Percentiles rank a stretch among this genome's conserved stretches.
Evolutionary conservation across 768 basidiomycete genomes (phyloP).

Genomic region (Pleurotus pulmonarius): DNA sequence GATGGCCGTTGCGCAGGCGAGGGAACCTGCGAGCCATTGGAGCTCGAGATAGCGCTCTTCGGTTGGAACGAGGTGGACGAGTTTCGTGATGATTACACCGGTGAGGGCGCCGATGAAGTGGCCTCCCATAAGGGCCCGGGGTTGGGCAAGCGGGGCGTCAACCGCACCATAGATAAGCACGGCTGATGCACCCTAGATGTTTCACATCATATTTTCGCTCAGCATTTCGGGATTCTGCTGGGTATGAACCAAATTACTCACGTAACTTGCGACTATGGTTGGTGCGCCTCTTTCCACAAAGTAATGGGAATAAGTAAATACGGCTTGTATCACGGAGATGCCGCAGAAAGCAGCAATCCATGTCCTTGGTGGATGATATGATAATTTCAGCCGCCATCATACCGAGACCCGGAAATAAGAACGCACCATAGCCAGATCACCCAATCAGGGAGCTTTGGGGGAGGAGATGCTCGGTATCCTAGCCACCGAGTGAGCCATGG

Average conservation of each 20-base stretch:
- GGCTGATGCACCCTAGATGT: slow-evolving; percentile 47
- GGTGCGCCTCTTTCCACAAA: slow-evolving; percentile 44
- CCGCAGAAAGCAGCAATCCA: slow-evolving; percentile 50
- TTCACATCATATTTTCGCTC: too few relatives aligned
- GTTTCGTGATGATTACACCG: slow-evolving; percentile 48
- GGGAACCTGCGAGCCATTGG: slow-evolving; percentile 44
- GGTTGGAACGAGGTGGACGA: slow-evolving; percentile 42
- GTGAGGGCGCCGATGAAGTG: slow-evolving; percentile 47
- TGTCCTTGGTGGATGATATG: too few relatives aligned
- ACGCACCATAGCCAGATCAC: slow-evolving; percentile 39
- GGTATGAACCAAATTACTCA: slow-evolving; percentile 19
- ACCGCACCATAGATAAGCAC: slow-evolving; percentile 52
- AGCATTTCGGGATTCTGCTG: neutral
- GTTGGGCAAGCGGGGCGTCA: slow-evolving; percentile 51
- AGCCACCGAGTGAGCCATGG: slow-evolving; percentile 37
- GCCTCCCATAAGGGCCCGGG: slow-evolving; percentile 45
- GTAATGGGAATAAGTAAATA: slow-evolving; percentile 44
- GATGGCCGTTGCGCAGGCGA: slow-evolving; percentile 37
- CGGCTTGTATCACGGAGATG: slow-evolving; percentile 44
- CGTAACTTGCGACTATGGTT: slow-evolving; percentile 44
- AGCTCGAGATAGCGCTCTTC: slow-evolving; percentile 39
- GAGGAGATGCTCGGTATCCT: slow-evolving; percentile 35
- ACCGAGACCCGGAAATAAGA: neutral
- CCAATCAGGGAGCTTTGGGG: slow-evolving; percentile 26
- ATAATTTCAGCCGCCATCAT: too few relatives aligned